phyloP scores from a whole-genome alignment of 2,329 filamentous ascomycete genomes.

The Hymenoscyphus scutula region DNA sequence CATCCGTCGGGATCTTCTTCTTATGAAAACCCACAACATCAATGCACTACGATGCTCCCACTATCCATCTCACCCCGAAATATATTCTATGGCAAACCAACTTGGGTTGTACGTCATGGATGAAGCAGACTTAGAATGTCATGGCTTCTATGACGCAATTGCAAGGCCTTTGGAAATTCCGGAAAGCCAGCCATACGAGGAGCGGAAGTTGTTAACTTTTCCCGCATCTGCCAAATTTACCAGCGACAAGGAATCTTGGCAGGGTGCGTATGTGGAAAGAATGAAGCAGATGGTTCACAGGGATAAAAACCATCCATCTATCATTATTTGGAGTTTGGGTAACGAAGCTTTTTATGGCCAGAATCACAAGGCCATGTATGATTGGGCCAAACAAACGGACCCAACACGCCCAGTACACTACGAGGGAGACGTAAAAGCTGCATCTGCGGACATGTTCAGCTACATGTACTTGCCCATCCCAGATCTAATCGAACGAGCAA shows the following conservation, averaged over 20 bases:
- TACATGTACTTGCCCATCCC: slow-evolving; percentile 53
- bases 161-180: slow-evolving; percentile 27
- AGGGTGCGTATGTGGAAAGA: slow-evolving; percentile 54
- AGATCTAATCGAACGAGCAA: slow-evolving; percentile 38
- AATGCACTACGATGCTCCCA: slow-evolving; percentile 69
- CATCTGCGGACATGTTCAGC: slow-evolving; percentile 53
- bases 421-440: slow-evolving; percentile 51
- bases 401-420: slow-evolving; percentile 54
- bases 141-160: slow-evolving; percentile 46
- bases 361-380: slow-evolving; percentile 55
- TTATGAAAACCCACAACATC: slow-evolving; percentile 59
- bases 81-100: slow-evolving; percentile 62
- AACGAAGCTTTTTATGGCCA: slow-evolving; percentile 58
- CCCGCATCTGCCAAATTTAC: slow-evolving; percentile 50
- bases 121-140: slow-evolving; percentile 54
- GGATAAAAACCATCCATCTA: slow-evolving; percentile 54
- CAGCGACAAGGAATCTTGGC: slow-evolving; percentile 48
- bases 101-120: slow-evolving; percentile 64
- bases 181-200: slow-evolving; percentile 40
- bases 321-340: slow-evolving; percentile 58
- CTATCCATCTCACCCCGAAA: slow-evolving; percentile 58
- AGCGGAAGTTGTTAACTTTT: slow-evolving; percentile 45
- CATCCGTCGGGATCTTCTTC: slow-evolving; percentile 48
- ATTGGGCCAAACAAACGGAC: slow-evolving; percentile 51
- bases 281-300: slow-evolving; percentile 52